A percentile compares a stretch with the other conserved stretches of the same genome.
phyloP scores from a whole-genome alignment of 495 filamentous ascomycete species.

The Echria macrotheca region DNA sequence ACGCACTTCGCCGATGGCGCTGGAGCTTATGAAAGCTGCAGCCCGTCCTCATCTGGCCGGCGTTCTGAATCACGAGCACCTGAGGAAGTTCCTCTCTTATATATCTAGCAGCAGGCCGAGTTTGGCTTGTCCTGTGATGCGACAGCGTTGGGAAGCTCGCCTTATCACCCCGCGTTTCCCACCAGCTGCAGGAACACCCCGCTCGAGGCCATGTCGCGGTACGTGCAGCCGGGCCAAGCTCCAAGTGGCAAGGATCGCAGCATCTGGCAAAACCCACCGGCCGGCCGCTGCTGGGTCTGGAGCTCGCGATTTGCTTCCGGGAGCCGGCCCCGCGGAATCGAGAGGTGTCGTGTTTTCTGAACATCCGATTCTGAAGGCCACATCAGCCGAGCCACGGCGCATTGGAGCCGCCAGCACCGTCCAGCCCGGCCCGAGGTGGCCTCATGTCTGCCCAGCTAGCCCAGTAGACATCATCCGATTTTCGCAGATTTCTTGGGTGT shows the following conservation, averaged over 20 bases:
- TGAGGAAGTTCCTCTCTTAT: background rate
- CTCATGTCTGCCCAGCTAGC: conserved; percentile 1
- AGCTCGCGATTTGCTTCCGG: background rate
- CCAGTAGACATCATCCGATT: background rate
- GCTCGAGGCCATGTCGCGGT: background rate
- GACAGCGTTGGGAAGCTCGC: background rate
- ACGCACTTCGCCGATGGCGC: background rate
- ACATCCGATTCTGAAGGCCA: conserved; percentile 25
- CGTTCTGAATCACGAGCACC: conserved; percentile 14
- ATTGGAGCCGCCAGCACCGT: background rate
- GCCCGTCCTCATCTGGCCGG: no score
- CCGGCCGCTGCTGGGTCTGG: no score
- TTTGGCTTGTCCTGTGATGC: background rate
- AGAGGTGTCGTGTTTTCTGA: no score
- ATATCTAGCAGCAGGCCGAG: no score
- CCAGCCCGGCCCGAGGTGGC: background rate
- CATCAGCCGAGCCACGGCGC: conserved; percentile 19
- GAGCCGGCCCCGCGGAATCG: no score
- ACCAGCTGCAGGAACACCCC: conserved; percentile 8
- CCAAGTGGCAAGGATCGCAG: background rate
- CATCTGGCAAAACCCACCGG: background rate
- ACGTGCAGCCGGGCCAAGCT: background rate
- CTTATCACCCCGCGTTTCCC: conserved; percentile 7
- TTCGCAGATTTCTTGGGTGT: background rate
- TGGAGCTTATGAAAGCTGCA: no score